Evolutionary conservation across 768 basidiomycete genomes (phyloP).

Genomic region (Hirschioporus abietinus): DNA sequence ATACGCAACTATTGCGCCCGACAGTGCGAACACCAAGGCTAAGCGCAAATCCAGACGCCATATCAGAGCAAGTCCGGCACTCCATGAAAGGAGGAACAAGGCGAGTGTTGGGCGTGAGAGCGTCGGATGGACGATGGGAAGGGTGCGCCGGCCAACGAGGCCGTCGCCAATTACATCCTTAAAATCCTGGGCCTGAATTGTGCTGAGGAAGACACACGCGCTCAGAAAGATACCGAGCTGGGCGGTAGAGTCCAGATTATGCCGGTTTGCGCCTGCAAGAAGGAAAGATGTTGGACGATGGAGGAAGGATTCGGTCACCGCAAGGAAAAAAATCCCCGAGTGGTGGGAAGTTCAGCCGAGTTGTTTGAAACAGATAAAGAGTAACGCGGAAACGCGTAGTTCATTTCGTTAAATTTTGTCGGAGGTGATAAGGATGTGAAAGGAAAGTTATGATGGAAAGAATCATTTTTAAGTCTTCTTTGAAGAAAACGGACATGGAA

Average conservation of each 20-base stretch:
- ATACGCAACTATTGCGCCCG: neutral
- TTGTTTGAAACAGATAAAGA: too few species aligned
- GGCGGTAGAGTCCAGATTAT: neutral
- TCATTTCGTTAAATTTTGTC: conserved; percentile 42
- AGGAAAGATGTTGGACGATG: too few species aligned
- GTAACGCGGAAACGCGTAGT: conserved; percentile 34
- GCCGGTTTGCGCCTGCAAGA: conserved; percentile 26
- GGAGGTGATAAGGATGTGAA: too few species aligned
- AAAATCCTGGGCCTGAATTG: conserved; percentile 46
- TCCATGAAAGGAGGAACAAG: conserved; percentile 33
- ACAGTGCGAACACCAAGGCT: conserved; percentile 18
- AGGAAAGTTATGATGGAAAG: conserved; percentile 32
- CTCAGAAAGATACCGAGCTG: conserved; percentile 9
- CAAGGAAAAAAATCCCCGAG: too few species aligned
- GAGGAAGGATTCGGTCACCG: too few species aligned
- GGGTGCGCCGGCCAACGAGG: conserved; percentile 31
- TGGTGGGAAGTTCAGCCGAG: too few species aligned
- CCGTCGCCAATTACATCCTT: conserved; percentile 39
- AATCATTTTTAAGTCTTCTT: conserved; percentile 23
- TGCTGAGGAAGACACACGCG: conserved; percentile 37
- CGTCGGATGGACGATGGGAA: conserved; percentile 32
- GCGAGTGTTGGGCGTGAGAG: conserved; percentile 26
- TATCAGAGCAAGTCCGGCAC: conserved; percentile 24
- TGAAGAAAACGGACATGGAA: conserved; percentile 15
- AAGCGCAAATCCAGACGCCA: conserved; percentile 30